Percentiles rank a stretch among this genome's conserved stretches.
Conservation (phyloP, 805 yeast genomes). For the Teunomyces lycoperdinae region DNA sequence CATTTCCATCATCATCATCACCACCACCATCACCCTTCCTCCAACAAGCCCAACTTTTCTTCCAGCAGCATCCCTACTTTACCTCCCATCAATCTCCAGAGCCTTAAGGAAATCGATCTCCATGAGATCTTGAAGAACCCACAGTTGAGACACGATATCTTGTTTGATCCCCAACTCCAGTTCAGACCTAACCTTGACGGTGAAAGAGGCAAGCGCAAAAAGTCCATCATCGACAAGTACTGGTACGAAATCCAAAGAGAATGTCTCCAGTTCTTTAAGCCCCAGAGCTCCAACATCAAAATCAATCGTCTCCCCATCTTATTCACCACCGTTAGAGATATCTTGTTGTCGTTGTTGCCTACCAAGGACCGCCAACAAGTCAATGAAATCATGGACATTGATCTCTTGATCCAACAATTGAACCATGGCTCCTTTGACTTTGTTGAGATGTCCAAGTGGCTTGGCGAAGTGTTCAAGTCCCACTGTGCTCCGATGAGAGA, state of each 20-base stretch:
- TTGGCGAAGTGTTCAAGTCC: constrained; percentile 72
- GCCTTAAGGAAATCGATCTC: constrained; percentile 80
- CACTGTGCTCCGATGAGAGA: constrained; percentile 98
- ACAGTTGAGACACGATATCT: constrained; percentile 86
- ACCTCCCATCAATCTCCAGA: constrained; percentile 82
- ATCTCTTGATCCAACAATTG: constrained; percentile 72
- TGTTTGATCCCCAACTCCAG: constrained; percentile 88
- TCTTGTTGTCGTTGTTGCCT: constrained; percentile 73
- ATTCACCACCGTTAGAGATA: constrained; percentile 75
- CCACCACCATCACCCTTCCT: constrained; percentile 12
- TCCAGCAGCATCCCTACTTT: constrained; percentile 40
- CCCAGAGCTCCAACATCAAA: constrained; percentile 16
- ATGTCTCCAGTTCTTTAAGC: constrained; percentile 44
- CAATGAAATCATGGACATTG: constrained; percentile 72
- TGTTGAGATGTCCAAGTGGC: constrained; percentile 67
- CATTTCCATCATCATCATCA: constrained; percentile 17
- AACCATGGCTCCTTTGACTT: constrained; percentile 70
- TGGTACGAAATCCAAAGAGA: constrained; percentile 78
- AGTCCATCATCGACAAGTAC: constrained; percentile 70
- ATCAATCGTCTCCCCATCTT: constrained; percentile 59
- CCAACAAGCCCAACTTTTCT: constrained; percentile 1
- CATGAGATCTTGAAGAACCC: constrained; percentile 89
- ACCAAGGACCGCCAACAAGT: constrained; percentile 67
- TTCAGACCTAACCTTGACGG: constrained; percentile 90
- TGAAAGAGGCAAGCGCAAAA: constrained; percentile 81